Percentiles rank a stretch among this genome's conserved stretches.
Evolutionary conservation across 805 yeast genomes (phyloP).

Genomic region (Starmerella kuoi): DNA sequence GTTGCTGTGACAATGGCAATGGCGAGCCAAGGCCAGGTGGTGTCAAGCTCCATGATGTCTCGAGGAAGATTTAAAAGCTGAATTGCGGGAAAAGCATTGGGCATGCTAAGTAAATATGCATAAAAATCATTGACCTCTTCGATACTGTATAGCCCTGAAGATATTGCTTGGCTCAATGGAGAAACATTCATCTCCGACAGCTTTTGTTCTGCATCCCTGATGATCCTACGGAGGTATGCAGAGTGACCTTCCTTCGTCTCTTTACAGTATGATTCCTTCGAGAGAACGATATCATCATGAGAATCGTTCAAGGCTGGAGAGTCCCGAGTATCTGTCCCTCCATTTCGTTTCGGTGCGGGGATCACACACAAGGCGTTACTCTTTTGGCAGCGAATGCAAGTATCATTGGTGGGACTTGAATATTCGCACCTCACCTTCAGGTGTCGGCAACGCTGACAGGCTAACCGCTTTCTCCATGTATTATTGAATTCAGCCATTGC

Average conservation of each 20-base stretch:
- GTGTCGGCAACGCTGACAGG: constrained; percentile 25
- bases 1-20: constrained; percentile 19
- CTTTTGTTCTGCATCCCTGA: constrained; percentile 19
- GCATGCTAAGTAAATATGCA: constrained; percentile 2
- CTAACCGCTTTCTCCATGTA: constrained; percentile 24
- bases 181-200: constrained; percentile 12
- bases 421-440: constrained; percentile 26
- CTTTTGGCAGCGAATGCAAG: constrained; percentile 22
- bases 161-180: constrained; percentile 16
- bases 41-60: constrained; percentile 14
- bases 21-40: constrained; percentile 18
- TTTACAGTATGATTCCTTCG: too few species aligned
- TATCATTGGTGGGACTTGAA: constrained; percentile 20
- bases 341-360: constrained; percentile 6
- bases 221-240: constrained; percentile 17
- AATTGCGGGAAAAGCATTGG: constrained; percentile 10
- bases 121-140: constrained; percentile 15
- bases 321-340: constrained; percentile 2
- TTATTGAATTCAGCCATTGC: constrained; percentile 12
- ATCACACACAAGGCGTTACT: constrained; percentile 18
- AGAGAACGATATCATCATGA: too few species aligned
- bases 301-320: too few species aligned
- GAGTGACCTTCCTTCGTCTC: constrained; percentile 13
- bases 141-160: constrained; percentile 10
- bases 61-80: constrained; percentile 4